Conservation (phyloP, 345 rosid species). For the Citrus hindsii region DNA sequence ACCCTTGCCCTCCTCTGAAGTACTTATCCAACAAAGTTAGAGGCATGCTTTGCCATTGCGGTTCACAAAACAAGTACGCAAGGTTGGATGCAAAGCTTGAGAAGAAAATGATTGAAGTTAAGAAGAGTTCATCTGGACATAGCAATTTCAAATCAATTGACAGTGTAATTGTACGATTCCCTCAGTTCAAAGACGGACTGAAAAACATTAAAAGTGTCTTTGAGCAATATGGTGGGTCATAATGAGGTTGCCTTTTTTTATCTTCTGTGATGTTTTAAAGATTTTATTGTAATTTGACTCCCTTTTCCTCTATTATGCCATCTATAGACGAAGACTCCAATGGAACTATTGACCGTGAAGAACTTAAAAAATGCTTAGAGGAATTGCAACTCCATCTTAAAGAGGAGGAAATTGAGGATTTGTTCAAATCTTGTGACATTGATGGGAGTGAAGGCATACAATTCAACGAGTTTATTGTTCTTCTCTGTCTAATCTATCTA, state of each 20-base stretch:
- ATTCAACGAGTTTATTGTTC: conserved; percentile 82
- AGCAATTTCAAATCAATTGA: conserved; percentile 55
- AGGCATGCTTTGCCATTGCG: conserved; percentile 41
- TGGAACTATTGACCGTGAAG: conserved; percentile 63
- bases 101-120: conserved; percentile 62
- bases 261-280: neutral
- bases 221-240: conserved; percentile 56
- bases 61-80: conserved; percentile 49
- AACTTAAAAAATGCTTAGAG: conserved; percentile 63
- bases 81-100: conserved; percentile 68
- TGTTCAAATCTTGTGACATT: conserved; percentile 75
- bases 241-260: neutral
- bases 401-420: conserved; percentile 67
- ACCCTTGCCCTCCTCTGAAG: conserved; percentile 32
- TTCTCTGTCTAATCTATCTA: conserved; percentile 72
- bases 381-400: conserved; percentile 47
- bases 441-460: conserved; percentile 75
- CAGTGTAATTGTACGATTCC: conserved; percentile 71
- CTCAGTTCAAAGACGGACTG: conserved; percentile 57
- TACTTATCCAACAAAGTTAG: conserved; percentile 35
- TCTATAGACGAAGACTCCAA: conserved; percentile 58
- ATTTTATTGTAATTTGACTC: neutral
- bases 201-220: conserved; percentile 62
- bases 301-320: conserved; percentile 10
- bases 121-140: conserved; percentile 39